phyloP scores from a whole-genome alignment of 768 basidiomycete species.

The Mycena indigotica region DNA sequence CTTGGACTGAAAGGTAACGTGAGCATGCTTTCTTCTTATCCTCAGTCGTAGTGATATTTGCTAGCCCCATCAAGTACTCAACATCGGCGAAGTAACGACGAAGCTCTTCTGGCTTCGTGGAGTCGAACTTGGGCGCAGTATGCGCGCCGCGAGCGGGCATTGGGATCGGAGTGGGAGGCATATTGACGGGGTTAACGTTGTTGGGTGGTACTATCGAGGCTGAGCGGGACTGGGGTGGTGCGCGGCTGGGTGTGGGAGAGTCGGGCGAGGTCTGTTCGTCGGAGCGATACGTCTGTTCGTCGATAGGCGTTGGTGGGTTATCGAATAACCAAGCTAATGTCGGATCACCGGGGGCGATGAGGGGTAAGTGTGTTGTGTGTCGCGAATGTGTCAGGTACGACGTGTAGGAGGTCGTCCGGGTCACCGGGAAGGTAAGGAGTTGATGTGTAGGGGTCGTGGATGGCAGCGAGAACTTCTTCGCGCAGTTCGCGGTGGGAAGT shows the following conservation, averaged over 20 bases:
- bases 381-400: background rate
- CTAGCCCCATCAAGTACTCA: conserved; percentile 7
- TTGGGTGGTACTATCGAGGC: background rate
- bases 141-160: conserved; percentile 23
- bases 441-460: conserved; percentile 1
- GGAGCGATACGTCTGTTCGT: background rate
- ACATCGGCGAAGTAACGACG: conserved; percentile 21
- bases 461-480: background rate
- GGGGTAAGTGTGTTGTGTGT: conserved; percentile 4
- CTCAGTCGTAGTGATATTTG: conserved; percentile 2
- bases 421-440: background rate
- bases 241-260: background rate
- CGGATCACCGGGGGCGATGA: background rate
- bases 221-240: too few species aligned
- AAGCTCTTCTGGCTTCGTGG: conserved; percentile 16
- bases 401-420: background rate
- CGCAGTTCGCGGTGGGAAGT: background rate
- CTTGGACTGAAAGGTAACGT: conserved; percentile 12
- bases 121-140: conserved; percentile 23
- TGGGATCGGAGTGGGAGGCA: background rate
- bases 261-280: background rate
- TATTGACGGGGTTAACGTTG: background rate
- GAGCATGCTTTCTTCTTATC: conserved; percentile 19
- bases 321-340: conserved; percentile 1
- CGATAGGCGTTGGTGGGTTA: conserved; percentile 6